phyloP scores from a whole-genome alignment of 108 stramenopile species.

The Cyclotella kingstonii region DNA sequence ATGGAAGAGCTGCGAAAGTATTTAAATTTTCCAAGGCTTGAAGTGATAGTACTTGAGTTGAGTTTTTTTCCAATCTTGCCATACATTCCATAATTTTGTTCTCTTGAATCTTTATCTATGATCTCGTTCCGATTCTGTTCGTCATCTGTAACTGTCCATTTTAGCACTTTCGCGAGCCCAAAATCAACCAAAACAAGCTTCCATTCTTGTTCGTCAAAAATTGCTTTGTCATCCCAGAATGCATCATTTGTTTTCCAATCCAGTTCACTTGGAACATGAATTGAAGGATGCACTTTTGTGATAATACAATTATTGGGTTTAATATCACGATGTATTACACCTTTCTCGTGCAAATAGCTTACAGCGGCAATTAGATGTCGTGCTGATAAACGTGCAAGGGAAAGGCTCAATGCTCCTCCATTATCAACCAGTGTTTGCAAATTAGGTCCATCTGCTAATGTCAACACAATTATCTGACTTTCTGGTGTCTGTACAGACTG shows the following conservation, averaged over 20 bases:
- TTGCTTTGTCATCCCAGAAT: slow-evolving; percentile 68
- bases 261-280: slow-evolving; percentile 32
- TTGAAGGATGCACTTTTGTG: slow-evolving; percentile 47
- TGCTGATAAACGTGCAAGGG: slow-evolving; percentile 63
- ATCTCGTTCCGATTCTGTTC: not conserved
- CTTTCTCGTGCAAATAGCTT: slow-evolving; percentile 74
- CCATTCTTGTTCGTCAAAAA: slow-evolving; percentile 56
- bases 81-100: no score
- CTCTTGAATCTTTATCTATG: no score
- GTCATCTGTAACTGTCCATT: not conserved
- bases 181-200: slow-evolving; percentile 80
- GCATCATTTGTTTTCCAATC: slow-evolving; percentile 60
- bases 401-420: slow-evolving; percentile 71
- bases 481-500: slow-evolving; percentile 42
- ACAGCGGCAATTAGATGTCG: slow-evolving; percentile 77
- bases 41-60: no score
- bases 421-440: slow-evolving; percentile 57
- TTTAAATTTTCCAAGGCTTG: no score
- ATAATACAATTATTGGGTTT: slow-evolving; percentile 81
- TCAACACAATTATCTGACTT: slow-evolving; percentile 62
- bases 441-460: slow-evolving; percentile 64
- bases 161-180: slow-evolving; percentile 80
- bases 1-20: slow-evolving; percentile 4
- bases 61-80: no score
- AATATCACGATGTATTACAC: slow-evolving; percentile 67